Evolutionary conservation across 306 rosid genomes (phyloP).

Genomic region (Alnus glutinosa): DNA sequence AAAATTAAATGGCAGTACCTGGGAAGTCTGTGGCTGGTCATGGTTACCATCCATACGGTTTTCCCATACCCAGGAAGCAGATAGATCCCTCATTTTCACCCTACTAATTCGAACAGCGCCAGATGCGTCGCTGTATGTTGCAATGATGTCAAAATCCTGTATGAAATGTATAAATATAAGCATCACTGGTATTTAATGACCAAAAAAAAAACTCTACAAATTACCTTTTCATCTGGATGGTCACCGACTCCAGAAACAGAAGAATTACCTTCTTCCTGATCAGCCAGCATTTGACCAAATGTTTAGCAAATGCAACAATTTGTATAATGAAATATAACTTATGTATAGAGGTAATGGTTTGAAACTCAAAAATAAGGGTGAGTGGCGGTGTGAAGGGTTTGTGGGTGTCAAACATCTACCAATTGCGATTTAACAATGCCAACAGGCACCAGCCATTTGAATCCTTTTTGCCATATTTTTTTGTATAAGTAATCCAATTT

Average conservation of each 20-base stretch:
- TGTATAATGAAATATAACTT: constrained; percentile 8
- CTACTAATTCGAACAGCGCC: constrained; percentile 70
- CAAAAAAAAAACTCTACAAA: constrained; percentile 19
- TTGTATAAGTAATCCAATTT: neutral
- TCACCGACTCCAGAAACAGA: constrained; percentile 37
- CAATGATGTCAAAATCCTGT: constrained; percentile 87
- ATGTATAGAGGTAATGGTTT: neutral
- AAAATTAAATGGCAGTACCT: constrained; percentile 48
- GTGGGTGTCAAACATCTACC: neutral
- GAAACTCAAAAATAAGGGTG: neutral
- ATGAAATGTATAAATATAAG: constrained; percentile 37
- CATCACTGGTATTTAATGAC: constrained; percentile 14
- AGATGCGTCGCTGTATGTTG: constrained; percentile 64
- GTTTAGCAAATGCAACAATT: constrained; percentile 23
- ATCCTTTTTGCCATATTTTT: neutral
- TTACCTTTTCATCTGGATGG: constrained; percentile 69
- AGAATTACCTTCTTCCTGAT: constrained; percentile 50
- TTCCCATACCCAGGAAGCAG: constrained; percentile 94
- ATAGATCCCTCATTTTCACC: constrained; percentile 74
- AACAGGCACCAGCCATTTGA: neutral
- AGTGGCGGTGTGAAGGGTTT: constrained; percentile 2
- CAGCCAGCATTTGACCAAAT: constrained; percentile 23
- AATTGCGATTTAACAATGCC: neutral
- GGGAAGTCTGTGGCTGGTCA: constrained; percentile 49
- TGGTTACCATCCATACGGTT: constrained; percentile 52